These are phyloP conservation scores for Breviolum minutum DNA, from an alignment of 73 alveolate species.

Conservation along the genomic window DNA sequence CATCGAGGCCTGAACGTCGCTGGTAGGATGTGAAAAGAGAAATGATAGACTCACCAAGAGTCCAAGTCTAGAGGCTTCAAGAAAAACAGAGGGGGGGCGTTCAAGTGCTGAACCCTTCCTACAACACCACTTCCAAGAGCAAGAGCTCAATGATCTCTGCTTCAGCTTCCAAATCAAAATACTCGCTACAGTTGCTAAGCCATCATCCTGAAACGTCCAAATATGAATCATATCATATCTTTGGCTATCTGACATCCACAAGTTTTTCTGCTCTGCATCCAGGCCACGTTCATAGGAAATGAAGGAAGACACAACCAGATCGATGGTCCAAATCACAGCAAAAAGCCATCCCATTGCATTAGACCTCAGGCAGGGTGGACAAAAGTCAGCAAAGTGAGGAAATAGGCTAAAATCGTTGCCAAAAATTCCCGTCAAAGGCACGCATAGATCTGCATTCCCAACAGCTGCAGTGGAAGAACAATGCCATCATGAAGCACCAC, in stretches of 20 bases:
- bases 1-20: neutral
- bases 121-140: too few species aligned
- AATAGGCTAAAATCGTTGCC: neutral
- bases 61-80: too few species aligned
- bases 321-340: slow-evolving; percentile 49
- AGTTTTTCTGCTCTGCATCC: slow-evolving; percentile 5
- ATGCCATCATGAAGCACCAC: slow-evolving; percentile 74
- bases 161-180: too few species aligned
- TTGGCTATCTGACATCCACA: neutral
- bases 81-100: too few species aligned
- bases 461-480: slow-evolving; percentile 76
- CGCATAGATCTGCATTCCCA: slow-evolving; percentile 67
- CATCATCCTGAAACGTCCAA: too few species aligned
- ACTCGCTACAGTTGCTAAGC: too few species aligned
- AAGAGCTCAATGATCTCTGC: too few species aligned
- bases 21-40: too few species aligned
- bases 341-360: slow-evolving; percentile 46
- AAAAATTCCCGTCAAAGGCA: neutral
- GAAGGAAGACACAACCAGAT: slow-evolving; percentile 29
- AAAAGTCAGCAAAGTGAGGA: neutral
- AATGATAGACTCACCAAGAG: too few species aligned
- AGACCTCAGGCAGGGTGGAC: neutral
- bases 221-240: too few species aligned
- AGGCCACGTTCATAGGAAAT: slow-evolving; percentile 41
- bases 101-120: too few species aligned